phyloP scores from a whole-genome alignment of 1,139 yeast species.

The Yarrowia galli region DNA sequence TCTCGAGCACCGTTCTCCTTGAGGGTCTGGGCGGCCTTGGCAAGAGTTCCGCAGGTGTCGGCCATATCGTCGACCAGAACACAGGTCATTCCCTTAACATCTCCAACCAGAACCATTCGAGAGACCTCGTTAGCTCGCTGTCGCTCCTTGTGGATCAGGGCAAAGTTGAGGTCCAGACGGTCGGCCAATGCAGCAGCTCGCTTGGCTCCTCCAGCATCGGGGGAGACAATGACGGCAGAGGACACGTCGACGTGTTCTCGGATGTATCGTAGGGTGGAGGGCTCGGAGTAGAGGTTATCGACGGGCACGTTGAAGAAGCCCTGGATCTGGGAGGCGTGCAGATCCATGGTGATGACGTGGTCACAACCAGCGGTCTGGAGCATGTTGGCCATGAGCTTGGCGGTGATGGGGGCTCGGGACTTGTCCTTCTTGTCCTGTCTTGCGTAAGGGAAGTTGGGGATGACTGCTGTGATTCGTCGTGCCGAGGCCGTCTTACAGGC shows the following conservation, averaged over 20 bases:
- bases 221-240: constrained; percentile 87
- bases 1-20: constrained; percentile 79
- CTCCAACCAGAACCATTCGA: constrained; percentile 96
- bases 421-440: constrained; percentile 97
- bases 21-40: constrained; percentile 92
- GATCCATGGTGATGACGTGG: constrained; percentile 96
- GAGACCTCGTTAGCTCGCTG: constrained; percentile 94
- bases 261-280: constrained; percentile 87
- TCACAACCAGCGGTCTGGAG: constrained; percentile 95
- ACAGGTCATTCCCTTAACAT: constrained; percentile 86
- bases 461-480: constrained; percentile 90
- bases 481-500: constrained; percentile 97
- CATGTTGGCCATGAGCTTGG: constrained; percentile 94
- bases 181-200: constrained; percentile 97
- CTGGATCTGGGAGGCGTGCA: constrained; percentile 97
- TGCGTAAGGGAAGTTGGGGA: constrained; percentile 96
- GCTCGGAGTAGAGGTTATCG: constrained; percentile 95
- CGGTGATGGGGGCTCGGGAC: constrained; percentile 96
- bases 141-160: constrained; percentile 95
- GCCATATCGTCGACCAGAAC: constrained; percentile 98
- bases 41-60: constrained; percentile 96
- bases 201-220: constrained; percentile 99
- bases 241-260: constrained; percentile 70
- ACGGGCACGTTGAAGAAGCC: constrained; percentile 97
- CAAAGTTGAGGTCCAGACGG: constrained; percentile 88